These are phyloP conservation scores for Ophiocordyceps polyrhachis-furcata DNA, from an alignment of 2,329 filamentous ascomycete species.

Conservation along the genomic window DNA sequence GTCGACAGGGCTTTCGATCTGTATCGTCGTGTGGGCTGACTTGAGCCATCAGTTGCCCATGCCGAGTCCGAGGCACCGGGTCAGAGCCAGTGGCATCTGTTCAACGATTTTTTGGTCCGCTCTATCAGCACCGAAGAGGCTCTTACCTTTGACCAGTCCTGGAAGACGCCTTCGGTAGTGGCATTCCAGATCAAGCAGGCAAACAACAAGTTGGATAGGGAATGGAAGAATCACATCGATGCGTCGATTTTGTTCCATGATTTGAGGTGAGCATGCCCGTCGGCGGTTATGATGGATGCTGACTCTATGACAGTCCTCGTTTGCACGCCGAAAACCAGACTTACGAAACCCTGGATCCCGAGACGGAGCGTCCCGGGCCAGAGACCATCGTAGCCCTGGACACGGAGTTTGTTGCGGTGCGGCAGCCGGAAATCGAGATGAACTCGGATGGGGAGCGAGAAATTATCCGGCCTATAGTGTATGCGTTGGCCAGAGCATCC, in stretches of 20 bases:
- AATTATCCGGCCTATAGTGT: conserved; percentile 77
- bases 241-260: conserved; percentile 70
- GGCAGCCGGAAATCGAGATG: conserved; percentile 88
- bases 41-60: conserved; percentile 35
- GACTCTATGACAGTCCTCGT: conserved; percentile 19
- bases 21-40: not conserved
- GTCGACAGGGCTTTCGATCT: conserved; percentile 2
- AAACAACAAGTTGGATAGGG: conserved; percentile 66
- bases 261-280: conserved; percentile 22
- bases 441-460: conserved; percentile 85
- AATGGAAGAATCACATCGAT: conserved; percentile 73
- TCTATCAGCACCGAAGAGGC: conserved; percentile 68
- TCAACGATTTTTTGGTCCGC: conserved; percentile 91
- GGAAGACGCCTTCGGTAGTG: conserved; percentile 84
- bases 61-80: conserved; percentile 38
- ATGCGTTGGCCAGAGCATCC: conserved; percentile 82
- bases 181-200: conserved; percentile 68
- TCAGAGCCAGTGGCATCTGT: conserved; percentile 74
- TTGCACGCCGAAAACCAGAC: conserved; percentile 25
- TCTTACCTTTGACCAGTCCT: conserved; percentile 69
- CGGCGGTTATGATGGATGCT: conserved; percentile 1
- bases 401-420: conserved; percentile 86
- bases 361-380: conserved; percentile 46
- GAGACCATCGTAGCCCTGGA: conserved; percentile 75
- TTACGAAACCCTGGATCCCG: conserved; percentile 37